These are phyloP conservation scores for Aspergillus phoenicis DNA, from an alignment of 2,329 filamentous ascomycete species.

Conservation along the genomic window DNA sequence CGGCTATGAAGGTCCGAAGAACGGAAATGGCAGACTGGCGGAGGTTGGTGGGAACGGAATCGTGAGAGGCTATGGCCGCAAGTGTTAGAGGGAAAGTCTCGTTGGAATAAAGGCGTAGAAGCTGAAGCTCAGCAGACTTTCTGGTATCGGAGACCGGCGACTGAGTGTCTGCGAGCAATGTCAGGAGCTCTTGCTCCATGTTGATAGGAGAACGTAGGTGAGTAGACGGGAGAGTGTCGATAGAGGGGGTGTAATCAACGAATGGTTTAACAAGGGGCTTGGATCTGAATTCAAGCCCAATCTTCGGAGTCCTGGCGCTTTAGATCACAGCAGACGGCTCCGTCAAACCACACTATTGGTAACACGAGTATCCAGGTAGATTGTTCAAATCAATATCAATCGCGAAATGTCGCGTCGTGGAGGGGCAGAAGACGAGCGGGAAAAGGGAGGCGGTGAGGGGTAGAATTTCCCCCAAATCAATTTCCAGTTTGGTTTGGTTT, in stretches of 20 bases:
- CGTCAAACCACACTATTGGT: neutral
- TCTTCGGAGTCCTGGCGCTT: neutral
- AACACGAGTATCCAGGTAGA: neutral
- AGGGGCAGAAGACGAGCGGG: constrained; percentile 19
- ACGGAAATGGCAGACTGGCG: constrained; percentile 81
- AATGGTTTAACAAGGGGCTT: neutral
- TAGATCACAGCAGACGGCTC: neutral
- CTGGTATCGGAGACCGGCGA: constrained; percentile 73
- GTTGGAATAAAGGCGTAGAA: constrained; percentile 69
- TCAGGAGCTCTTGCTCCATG: constrained; percentile 93
- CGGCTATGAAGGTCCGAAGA: constrained; percentile 80
- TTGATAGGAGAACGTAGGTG: constrained; percentile 20
- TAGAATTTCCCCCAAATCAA: neutral
- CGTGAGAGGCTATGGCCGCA: constrained; percentile 76
- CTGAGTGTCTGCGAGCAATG: constrained; percentile 85
- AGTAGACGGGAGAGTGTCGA: constrained; percentile 1
- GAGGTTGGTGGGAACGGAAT: constrained; percentile 70
- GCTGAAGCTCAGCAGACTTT: constrained; percentile 82
- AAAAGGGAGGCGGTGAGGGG: constrained; percentile 23
- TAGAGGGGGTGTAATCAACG: neutral
- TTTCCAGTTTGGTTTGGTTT: neutral
- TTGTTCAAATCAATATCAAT: neutral
- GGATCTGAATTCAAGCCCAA: neutral
- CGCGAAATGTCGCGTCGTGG: constrained; percentile 23
- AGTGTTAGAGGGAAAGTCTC: constrained; percentile 77